Evolutionary conservation across 805 yeast species (phyloP), one percentile per base, ranked within the genome.

Genomic region (Wickerhamiella bombiphila): DNA sequence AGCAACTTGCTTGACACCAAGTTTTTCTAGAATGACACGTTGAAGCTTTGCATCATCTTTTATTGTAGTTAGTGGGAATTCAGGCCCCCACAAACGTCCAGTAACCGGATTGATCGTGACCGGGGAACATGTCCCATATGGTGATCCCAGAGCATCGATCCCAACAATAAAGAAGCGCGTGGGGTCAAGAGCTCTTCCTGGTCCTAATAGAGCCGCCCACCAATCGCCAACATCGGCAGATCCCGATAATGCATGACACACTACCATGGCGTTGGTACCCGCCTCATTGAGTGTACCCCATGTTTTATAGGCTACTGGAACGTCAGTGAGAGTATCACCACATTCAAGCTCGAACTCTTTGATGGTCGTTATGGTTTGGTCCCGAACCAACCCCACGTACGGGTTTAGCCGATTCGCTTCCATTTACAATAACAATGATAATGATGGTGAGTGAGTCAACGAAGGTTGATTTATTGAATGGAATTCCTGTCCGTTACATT

Each of bases 201-300:
- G 70, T 0, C 97, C 98, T 21, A 91, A 61, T 18, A 91, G 59
- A 0, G 97, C 96, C 0, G 97, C 96, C 98, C 98, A 91, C 98
- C 98, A 91, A 52, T 91, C 98, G 29, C 79, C 69, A 14, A 88
- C 94, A 55, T 91, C 97, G 0, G 94, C 71, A 0, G 95, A 83
- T 0, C 98, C 98, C 0, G 97, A 85, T 39, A 91, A 64, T 0
- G 98, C 97, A 63, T 91, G 98, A 50, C 94, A 80, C 11, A 91
- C 80, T n/a, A 91, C 73, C 65, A 91, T 63, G 42, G 77, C 85
- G 54, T 91, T 91, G 47, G 75, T 76, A 6, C 69, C 74, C 2
- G 57, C 61, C 5, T 64, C 70, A 53, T 85, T 85, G 34, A 91
- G 66, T 39, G 70, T 66, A 2, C 98, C 98, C 96, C 96, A 91